These are phyloP conservation scores for Datisca glomerata DNA, from an alignment of 306 rosid species.

Conservation along the genomic window DNA sequence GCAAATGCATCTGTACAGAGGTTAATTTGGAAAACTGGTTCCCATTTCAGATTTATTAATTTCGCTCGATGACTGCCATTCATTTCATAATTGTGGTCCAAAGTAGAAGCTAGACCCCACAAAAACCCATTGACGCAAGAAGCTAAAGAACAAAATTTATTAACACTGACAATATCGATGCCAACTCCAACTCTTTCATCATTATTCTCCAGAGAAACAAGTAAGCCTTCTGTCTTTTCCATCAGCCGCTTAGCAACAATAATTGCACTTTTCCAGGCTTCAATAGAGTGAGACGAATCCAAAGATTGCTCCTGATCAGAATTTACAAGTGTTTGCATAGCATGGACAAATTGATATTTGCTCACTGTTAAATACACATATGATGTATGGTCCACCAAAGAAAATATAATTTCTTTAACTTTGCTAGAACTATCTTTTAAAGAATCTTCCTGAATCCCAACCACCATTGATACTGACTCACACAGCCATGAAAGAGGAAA, in stretches of 20 bases:
- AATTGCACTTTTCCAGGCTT: constrained; percentile 39
- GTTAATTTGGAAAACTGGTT: constrained; percentile 31
- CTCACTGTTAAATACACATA: constrained; percentile 41
- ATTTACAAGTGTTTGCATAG: constrained; percentile 16
- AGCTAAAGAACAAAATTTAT: constrained; percentile 41
- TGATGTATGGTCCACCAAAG: constrained; percentile 73
- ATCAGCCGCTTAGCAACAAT: constrained; percentile 38
- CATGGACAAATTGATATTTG: constrained; percentile 38
- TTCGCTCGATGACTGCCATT: constrained; percentile 17
- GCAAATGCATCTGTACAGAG: constrained; percentile 31
- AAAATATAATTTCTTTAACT: constrained; percentile 35
- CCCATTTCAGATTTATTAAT: constrained; percentile 27
- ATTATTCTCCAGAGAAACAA: constrained; percentile 28
- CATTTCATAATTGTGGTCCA: constrained; percentile 24
- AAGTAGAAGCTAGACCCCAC: constrained; percentile 49
- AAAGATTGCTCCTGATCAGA: constrained; percentile 23
- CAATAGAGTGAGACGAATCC: constrained; percentile 22
- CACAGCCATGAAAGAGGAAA: constrained; percentile 57
- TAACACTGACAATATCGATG: constrained; percentile 22
- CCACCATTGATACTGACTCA: constrained; percentile 47
- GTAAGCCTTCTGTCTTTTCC: constrained; percentile 37
- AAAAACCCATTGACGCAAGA: constrained; percentile 67
- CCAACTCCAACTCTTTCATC: constrained; percentile 21
- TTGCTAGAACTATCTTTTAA: constrained; percentile 21
- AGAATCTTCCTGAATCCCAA: constrained; percentile 36